A percentile compares a stretch with the other conserved stretches of the same genome.
These are phyloP conservation scores for Podospora conica DNA, from an alignment of 495 filamentous ascomycete genomes.

Conservation along the genomic window DNA sequence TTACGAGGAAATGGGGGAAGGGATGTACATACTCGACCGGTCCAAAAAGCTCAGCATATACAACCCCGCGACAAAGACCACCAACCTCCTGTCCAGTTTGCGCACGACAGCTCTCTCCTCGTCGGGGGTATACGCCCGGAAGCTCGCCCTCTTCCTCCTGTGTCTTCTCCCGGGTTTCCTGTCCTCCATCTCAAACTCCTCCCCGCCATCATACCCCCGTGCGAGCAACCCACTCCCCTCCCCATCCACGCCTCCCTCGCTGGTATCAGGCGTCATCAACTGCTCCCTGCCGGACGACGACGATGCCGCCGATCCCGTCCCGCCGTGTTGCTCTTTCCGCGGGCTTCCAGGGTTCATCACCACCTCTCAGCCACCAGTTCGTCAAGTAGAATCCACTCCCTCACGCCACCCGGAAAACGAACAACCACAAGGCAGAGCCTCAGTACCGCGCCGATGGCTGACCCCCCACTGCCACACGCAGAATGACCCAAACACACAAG, in stretches of 20 bases:
- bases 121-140: conserved; percentile 62
- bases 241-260: conserved; percentile 9
- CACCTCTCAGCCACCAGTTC: neutral
- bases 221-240: neutral
- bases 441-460: too few relatives aligned
- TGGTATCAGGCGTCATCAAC: conserved; percentile 19
- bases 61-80: conserved; percentile 71
- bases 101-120: conserved; percentile 67
- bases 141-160: conserved; percentile 32
- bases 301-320: neutral
- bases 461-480: too few relatives aligned
- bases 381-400: too few relatives aligned
- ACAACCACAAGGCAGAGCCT: too few relatives aligned
- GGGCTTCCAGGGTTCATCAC: neutral
- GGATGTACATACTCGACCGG: conserved; percentile 64
- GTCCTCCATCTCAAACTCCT: conserved; percentile 1
- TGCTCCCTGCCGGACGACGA: conserved; percentile 12
- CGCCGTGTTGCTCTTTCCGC: neutral
- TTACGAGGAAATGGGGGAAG: neutral
- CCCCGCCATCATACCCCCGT: neutral
- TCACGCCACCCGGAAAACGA: too few relatives aligned
- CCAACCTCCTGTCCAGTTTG: conserved; percentile 68
- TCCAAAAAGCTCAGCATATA: conserved; percentile 81
- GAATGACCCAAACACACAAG: too few relatives aligned
- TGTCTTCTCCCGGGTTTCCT: neutral